Evolutionary conservation across 83 land plant species (phyloP), one percentile per base, ranked within the genome.

Genomic region (Picea mariana): DNA sequence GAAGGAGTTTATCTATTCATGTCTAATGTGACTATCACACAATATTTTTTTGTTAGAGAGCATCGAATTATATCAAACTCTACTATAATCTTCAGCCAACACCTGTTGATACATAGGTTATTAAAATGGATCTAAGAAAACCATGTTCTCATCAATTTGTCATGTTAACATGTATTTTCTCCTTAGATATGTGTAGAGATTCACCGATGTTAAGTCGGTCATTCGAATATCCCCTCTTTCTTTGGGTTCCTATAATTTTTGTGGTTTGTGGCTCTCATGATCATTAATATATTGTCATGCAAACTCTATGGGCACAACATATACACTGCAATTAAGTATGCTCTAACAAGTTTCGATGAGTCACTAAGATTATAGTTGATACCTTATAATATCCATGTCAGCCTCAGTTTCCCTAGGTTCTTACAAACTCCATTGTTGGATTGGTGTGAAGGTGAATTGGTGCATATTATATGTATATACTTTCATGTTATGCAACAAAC

Each of bases 401-500:
- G 67, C 23, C 80, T 79, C 23, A 40, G 27, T 23, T 79, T 42
- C 64, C 80, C 80, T 18, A 67, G 80, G 21, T 79, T 79, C 60
- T 40, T 79, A n/a, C 18, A 79, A 20, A 79, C 80, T 79, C 69
- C 67, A n/a, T 5, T 79, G 12, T 34, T 79, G 47, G 67, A 79
- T 21, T 23, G 61, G 20, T 4, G 44, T 61, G 31, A 42, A 47
- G 16, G 77, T 47, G 59, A 47, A 27, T 47, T 44, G 5, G 47
- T 5, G 2, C 49, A 47, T 21, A 21, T 0, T 9, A 26, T 18
- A 63, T 5, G 24, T 63, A 63, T 18, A 63, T 18, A 23, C 4
- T 2, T 5, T 6, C 66, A 42, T 4, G 31, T 27, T 27, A 31
- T 31, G 34, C 1, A 31, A 1, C 34, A 31, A 31, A 31, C 34